Conservation (phyloP, 306 rosid species). For the Spatholobus suberectus region DNA sequence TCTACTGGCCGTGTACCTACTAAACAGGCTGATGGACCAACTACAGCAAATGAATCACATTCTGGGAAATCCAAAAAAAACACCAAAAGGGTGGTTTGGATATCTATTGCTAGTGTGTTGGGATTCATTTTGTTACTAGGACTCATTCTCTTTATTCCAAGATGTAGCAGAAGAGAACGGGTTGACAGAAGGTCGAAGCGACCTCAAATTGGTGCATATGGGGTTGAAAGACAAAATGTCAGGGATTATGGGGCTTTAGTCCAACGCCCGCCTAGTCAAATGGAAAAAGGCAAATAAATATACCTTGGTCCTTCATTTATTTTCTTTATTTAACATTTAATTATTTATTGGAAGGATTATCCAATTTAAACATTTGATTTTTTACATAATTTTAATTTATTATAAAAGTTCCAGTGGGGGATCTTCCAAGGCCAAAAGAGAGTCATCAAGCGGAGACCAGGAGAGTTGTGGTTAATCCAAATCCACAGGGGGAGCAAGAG, state of each 20-base stretch:
- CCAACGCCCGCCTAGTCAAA: slow-evolving; percentile 62
- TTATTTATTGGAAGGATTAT: slow-evolving; percentile 10
- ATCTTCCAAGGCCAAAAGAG: slow-evolving; percentile 59
- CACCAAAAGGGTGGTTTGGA: slow-evolving; percentile 79
- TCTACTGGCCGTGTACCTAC: slow-evolving; percentile 59
- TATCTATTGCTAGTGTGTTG: slow-evolving; percentile 70
- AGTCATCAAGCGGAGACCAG: slow-evolving; percentile 56
- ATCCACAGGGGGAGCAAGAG: slow-evolving; percentile 56
- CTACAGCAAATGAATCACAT: slow-evolving; percentile 57
- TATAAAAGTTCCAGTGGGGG: slow-evolving; percentile 57
- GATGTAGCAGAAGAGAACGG: slow-evolving; percentile 62
- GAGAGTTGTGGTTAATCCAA: slow-evolving; percentile 61
- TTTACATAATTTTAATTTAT: slow-evolving; percentile 32
- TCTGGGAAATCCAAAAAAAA: slow-evolving; percentile 61
- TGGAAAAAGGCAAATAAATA: slow-evolving; percentile 66
- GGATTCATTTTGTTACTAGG: slow-evolving; percentile 63
- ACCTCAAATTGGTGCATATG: slow-evolving; percentile 77
- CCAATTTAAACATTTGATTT: neutral
- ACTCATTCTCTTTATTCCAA: slow-evolving; percentile 69
- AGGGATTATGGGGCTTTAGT: slow-evolving; percentile 54
- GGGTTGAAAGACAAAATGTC: slow-evolving; percentile 65
- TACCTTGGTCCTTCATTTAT: slow-evolving; percentile 26
- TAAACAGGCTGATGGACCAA: slow-evolving; percentile 76
- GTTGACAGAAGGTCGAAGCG: slow-evolving; percentile 61
- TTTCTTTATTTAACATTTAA: slow-evolving; percentile 2